Evolutionary conservation across 139 green algal genomes (phyloP), one percentile per base, ranked within the genome.

Genomic region (Micractinium sp.): DNA sequence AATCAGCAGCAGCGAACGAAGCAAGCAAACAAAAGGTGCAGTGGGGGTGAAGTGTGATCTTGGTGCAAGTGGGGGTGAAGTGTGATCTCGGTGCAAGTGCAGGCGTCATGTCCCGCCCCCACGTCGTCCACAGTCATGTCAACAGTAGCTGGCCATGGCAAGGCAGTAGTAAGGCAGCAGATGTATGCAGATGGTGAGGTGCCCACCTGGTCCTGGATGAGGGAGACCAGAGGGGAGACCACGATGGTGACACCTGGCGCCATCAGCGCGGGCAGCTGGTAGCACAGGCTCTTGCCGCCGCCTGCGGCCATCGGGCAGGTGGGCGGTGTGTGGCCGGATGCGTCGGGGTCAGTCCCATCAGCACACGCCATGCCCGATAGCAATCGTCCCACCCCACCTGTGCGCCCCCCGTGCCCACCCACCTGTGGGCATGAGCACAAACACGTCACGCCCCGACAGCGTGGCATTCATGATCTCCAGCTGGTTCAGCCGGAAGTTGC

Each of bases 351-450:
- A n/a, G n/a, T n/a, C n/a, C n/a, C n/a, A n/a, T n/a, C n/a, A n/a
- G n/a, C n/a, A n/a, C n/a, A n/a, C n/a, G n/a, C n/a, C n/a, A n/a
- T n/a, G n/a, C n/a, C n/a, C n/a, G n/a, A n/a, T n/a, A n/a, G n/a
- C n/a, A n/a, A n/a, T n/a, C n/a, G n/a, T n/a, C n/a, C n/a, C n/a
- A n/a, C n/a, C n/a, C n/a, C n/a, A n/a, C n/a, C n/a, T n/a, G n/a
- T n/a, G n/a, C n/a, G 20, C 63, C 63, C 20, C 12, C 9, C 63
- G 61, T 36, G 25, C 71, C n/a, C 18, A 63, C 33, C 88, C 89
- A 38, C 95, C 95, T 22, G 96, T 98, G 5, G 96, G 96, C 96
- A 98, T 98, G 35, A 98, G 91, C 61, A 98, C 96, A 88, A 98
- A 98, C n/a, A 94, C 91, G 92, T 98, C 96, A 35, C 89, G 87